phyloP scores from a whole-genome alignment of 2,329 filamentous ascomycete species.

The Mollisia scopiformis region DNA sequence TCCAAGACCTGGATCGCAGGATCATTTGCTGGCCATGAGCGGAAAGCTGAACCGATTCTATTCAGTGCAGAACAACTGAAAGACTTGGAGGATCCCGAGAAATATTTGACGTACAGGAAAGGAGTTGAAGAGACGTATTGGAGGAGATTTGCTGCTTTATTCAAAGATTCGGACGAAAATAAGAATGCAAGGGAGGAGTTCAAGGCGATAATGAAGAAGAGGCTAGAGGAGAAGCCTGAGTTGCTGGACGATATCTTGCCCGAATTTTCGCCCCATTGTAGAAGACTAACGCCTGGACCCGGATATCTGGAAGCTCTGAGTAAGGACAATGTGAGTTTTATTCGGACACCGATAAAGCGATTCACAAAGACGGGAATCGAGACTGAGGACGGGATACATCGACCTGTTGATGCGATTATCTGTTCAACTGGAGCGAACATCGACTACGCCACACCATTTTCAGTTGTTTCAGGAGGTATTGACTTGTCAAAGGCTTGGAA shows the following conservation, averaged over 20 bases:
- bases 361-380: constrained; percentile 64
- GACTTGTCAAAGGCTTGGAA: constrained; percentile 61
- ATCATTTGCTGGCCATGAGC: constrained; percentile 36
- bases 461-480: constrained; percentile 56
- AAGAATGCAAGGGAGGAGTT: constrained; percentile 37
- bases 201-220: constrained; percentile 42
- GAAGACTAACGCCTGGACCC: constrained; percentile 47
- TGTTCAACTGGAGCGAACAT: constrained; percentile 71
- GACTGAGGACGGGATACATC: constrained; percentile 56
- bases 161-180: constrained; percentile 48
- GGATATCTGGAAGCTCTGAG: constrained; percentile 69
- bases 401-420: constrained; percentile 67
- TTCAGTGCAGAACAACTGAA: constrained; percentile 56
- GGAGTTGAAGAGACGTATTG: constrained; percentile 64
- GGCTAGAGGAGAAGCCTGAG: constrained; percentile 45
- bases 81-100: constrained; percentile 57
- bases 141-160: constrained; percentile 48
- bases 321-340: constrained; percentile 62
- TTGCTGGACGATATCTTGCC: constrained; percentile 38
- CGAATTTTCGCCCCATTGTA: constrained; percentile 47
- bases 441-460: constrained; percentile 61
- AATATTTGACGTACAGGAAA: constrained; percentile 63
- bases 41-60: constrained; percentile 50
- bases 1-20: constrained; percentile 65
- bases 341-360: constrained; percentile 57